Percentiles rank a stretch among this genome's conserved stretches.
These are phyloP conservation scores for Strobilomyces confusus DNA, from an alignment of 768 basidiomycete genomes.

Conservation along the genomic window DNA sequence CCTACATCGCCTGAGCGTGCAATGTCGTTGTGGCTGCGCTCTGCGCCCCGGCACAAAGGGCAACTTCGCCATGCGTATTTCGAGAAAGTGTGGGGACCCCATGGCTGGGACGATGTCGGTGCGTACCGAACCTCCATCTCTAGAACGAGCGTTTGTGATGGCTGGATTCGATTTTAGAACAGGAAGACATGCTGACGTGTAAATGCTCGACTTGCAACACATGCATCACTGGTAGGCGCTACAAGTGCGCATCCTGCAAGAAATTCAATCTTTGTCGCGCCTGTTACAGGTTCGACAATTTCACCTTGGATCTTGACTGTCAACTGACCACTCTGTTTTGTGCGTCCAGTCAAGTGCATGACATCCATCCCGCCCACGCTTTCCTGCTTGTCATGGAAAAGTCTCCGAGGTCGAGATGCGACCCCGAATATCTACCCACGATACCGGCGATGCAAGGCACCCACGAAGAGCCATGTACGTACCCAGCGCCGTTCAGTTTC, in stretches of 20 bases:
- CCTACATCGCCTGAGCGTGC: slow-evolving; percentile 55
- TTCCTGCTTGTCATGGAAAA: slow-evolving; percentile 80
- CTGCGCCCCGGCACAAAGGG: slow-evolving; percentile 69
- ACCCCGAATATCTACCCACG: slow-evolving; percentile 32
- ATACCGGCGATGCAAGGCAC: slow-evolving; percentile 33
- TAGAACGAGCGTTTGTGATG: neutral
- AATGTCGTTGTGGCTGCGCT: slow-evolving; percentile 56
- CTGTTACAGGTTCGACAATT: slow-evolving; percentile 63
- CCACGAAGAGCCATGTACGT: slow-evolving; percentile 61
- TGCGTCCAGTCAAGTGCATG: slow-evolving; percentile 71
- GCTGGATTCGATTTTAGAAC: slow-evolving; percentile 46
- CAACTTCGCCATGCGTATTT: slow-evolving; percentile 78
- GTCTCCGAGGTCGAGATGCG: slow-evolving; percentile 38
- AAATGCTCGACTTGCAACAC: slow-evolving; percentile 82
- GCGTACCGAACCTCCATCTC: slow-evolving; percentile 27
- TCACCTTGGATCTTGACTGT: neutral
- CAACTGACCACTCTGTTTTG: neutral
- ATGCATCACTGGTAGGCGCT: slow-evolving; percentile 57
- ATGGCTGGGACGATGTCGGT: slow-evolving; percentile 90
- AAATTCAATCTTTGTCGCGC: slow-evolving; percentile 79
- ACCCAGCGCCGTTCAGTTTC: neutral
- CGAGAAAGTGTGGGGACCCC: slow-evolving; percentile 81
- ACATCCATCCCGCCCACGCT: slow-evolving; percentile 85
- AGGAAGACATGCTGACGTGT: slow-evolving; percentile 58
- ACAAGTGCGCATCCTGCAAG: slow-evolving; percentile 80